Base-by-base conservation (phyloP, 371 early-diverging fungal species). In the Coemansia sp. region DNA sequence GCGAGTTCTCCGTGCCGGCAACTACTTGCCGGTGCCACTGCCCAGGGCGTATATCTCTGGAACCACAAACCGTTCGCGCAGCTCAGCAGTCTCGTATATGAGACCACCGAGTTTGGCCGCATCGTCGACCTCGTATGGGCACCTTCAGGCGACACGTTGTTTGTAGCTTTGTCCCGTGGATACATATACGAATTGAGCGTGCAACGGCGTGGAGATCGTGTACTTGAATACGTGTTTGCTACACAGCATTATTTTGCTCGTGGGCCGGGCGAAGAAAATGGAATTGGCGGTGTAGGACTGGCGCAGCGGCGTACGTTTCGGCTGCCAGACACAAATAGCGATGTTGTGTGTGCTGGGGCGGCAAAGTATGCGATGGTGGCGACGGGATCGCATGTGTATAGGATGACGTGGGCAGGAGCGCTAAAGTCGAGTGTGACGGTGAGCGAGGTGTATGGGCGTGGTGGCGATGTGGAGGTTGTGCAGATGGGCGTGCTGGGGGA, bases 211-310 rank as follows among this genome's bases (percentile, higher is more conserved):
- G 66, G 64, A 1, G 8, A 28, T 8, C 52, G 55, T 0, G 66
- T 64, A 6, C 67, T 78, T 0, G 78, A 78, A 53, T 73, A 68
- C 51, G 62, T 25, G 58, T 78, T 78, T 39, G 23, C 52, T 1
- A 56, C 66, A 20, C 69, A 68, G 57, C 78, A 78, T 23, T 73
- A 75, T 28, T 75, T 57, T 59, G 78, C 59, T 5, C 70, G 67
- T 11, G 78, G 78, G 2, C 61, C 68, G 2, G 78, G 78, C 55
- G 78, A 78, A 50, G 78, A 59, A n/a, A 39, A 51, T 8, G 78
- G 74, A 3, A 56, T 74, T 3, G 21, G 16, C n/a, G 40, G 59
- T 12, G 37, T 56, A 21, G 65, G 72, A 3, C 21, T 75, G 44
- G 68, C 57, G 44, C 77, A 75, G 61, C 56, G 52, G 47, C 67